phyloP scores from a whole-genome alignment of 495 filamentous ascomycete species.

The Paragyromitra xinjiangensis region DNA sequence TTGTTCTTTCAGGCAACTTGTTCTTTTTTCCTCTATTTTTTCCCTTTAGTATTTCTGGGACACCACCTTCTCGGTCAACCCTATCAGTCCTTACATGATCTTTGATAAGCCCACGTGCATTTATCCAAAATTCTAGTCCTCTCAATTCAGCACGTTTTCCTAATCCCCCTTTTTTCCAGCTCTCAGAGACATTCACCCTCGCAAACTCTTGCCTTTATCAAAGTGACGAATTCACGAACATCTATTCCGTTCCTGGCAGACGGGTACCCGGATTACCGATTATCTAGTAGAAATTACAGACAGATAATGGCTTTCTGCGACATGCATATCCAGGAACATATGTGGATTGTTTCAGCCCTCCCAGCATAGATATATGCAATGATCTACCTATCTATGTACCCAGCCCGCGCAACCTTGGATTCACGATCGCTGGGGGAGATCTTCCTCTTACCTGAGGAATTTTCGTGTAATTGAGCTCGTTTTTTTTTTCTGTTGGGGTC shows the following conservation, averaged over 20 bases:
- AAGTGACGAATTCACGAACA: neutral
- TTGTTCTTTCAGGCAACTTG: neutral
- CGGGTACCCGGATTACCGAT: neutral
- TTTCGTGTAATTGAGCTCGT: slow-evolving; percentile 29
- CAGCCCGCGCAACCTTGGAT: slow-evolving; percentile 3
- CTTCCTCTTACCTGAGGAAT: slow-evolving; percentile 28
- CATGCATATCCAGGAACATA: slow-evolving; percentile 32
- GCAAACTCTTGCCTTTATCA: neutral
- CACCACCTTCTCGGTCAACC: slow-evolving; percentile 1
- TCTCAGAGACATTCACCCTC: neutral
- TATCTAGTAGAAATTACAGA: neutral
- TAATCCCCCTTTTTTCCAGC: neutral
- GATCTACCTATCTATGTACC: slow-evolving; percentile 46
- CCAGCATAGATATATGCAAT: slow-evolving; percentile 35
- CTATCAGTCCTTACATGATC: slow-evolving; percentile 12
- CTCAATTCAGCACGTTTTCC: slow-evolving; percentile 11
- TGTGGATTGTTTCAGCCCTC: slow-evolving; percentile 26
- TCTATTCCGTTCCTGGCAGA: neutral
- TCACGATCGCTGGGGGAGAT: slow-evolving; percentile 24
- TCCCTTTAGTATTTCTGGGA: neutral
- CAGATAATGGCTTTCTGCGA: slow-evolving; percentile 19
- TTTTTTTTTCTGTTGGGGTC: slow-evolving; percentile 15
- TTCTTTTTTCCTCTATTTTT: neutral
- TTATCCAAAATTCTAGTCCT: slow-evolving; percentile 8
- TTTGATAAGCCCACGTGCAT: slow-evolving; percentile 38